Base-by-base conservation (phyloP, 441 rosid genomes). In the Hypseocharis bilobata region DNA sequence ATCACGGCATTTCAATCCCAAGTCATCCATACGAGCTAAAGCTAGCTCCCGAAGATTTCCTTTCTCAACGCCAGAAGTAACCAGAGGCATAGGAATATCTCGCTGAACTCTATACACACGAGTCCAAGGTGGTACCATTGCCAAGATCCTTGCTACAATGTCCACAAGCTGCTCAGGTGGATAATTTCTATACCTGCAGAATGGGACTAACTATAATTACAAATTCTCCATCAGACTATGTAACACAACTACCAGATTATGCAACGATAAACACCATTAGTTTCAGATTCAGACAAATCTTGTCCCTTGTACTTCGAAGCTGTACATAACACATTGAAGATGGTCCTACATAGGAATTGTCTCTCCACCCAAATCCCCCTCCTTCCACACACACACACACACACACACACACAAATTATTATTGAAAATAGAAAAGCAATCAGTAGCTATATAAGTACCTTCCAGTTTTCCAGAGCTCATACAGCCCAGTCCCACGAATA, bases 91-190 rank as follows among this genome's bases (percentile, higher is more conserved):
- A 44, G 97, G 97, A 75, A 93, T 93, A 80, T 93, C 98, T 32
- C 97, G 84, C 72, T 93, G 98, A 76, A 93, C 96, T 81, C 98
- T 87, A 78, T 93, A 93, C 61, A 93, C 97, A 74, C 98, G 96
- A 25, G 98, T 93, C 97, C 98, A 93, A 36, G 98, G 98, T 64
- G 98, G 98, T 70, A 93, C 97, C 96, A 93, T 85, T 63, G 99
- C 91, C 16, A 93, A 82, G 73, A 93, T 93, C 84, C 99, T 82
- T 68, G 99, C 97, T 16, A 93, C 88, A 70, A 89, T 91, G 74
- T 93, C 99, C 71, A 93, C 97, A 45, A 93, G 96, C 77, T 91
- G 96, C 84, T 91, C 96, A 10, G 99, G 99, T 64, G 97, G 96
- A 73, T 93, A 91, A 74, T 93, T 93, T 64, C 94, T 84, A 69